Conservation (phyloP, 306 rosid species). For the Inga laurina region DNA sequence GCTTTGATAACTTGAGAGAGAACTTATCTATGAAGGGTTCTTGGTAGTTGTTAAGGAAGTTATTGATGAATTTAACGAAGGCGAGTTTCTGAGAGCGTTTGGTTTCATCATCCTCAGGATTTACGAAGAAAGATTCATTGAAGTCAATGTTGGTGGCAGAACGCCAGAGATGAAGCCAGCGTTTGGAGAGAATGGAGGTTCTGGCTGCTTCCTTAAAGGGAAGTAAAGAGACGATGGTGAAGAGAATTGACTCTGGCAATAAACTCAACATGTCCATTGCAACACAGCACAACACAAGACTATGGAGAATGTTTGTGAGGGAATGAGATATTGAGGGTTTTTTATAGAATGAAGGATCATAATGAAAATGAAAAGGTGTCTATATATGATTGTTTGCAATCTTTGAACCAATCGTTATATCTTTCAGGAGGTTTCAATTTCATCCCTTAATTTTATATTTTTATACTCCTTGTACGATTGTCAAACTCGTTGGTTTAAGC, state of each 20-base stretch:
- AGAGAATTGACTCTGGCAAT: background rate
- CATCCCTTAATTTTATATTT: too few species aligned
- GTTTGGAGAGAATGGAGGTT: slow-evolving; percentile 22
- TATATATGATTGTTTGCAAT: background rate
- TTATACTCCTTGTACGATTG: too few species aligned
- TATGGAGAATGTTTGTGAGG: background rate
- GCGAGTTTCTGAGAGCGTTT: background rate
- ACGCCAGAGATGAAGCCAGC: slow-evolving; percentile 21
- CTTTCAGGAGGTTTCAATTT: too few species aligned
- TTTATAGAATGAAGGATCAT: background rate
- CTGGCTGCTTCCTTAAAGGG: slow-evolving; percentile 38
- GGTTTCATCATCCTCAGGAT: background rate
- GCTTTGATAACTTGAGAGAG: background rate
- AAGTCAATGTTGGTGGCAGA: background rate
- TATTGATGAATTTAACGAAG: background rate
- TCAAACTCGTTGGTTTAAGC: too few species aligned
- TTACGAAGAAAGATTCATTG: slow-evolving; percentile 29
- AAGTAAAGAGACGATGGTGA: slow-evolving; percentile 7
- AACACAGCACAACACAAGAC: too few species aligned
- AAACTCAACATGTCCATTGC: background rate
- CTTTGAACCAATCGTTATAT: background rate
- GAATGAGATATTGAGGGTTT: background rate
- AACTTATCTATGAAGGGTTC: background rate
- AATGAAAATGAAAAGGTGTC: background rate
- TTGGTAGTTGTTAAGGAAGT: background rate